Evolutionary conservation across 2,329 filamentous ascomycete species (phyloP), one percentile per base, ranked within the genome.

Genomic region (Ambrosiella cleistominuta): DNA sequence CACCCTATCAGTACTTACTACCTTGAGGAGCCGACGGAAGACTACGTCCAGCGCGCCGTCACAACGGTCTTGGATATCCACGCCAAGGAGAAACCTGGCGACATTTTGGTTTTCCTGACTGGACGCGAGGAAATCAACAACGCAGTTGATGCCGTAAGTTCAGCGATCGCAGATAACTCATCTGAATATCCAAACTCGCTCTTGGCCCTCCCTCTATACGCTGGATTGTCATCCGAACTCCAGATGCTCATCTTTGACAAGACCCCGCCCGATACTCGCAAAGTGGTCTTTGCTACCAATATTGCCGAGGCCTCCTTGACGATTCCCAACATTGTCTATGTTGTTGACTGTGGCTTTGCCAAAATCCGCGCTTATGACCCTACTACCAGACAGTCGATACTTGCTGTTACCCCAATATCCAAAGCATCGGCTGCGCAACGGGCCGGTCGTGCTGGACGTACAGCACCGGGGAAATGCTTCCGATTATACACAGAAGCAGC

Each of bases 261-360:
- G 57, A 74, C 89, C 1, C 82, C 87, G 0, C 82, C 87, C 61
- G 84, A 90, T 60, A 90, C 83, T 1, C 80, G 93, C 47, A 97
- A 97, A 67, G 86, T 96, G 44, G 86, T 98, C 40, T 83, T 96
- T 63, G 85, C 88, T 3, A 97, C 93, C 60, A 97, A 97, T 67
- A 96, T 97, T 63, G 89, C 93, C 11, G 93, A 98, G 72, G 91
- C 93, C 3, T 95, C 88, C 1, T 85, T 98, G 49, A 97, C 93
- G 13, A 94, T 97, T 58, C 84, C 93, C 57, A 89, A 88, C 2
- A 90, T 97, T 61, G 83, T 89, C 57, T 95, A 88, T 66, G 91
- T 98, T 5, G 74, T 97, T 54, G 93, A 98, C 68, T 83, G 81
- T 57, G 93, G 93, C 1, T 96, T 88, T 66, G 89, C 94, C 63